These are phyloP conservation scores for Eremomyces bilateralis DNA, from an alignment of 495 filamentous ascomycete genomes.

Conservation along the genomic window DNA sequence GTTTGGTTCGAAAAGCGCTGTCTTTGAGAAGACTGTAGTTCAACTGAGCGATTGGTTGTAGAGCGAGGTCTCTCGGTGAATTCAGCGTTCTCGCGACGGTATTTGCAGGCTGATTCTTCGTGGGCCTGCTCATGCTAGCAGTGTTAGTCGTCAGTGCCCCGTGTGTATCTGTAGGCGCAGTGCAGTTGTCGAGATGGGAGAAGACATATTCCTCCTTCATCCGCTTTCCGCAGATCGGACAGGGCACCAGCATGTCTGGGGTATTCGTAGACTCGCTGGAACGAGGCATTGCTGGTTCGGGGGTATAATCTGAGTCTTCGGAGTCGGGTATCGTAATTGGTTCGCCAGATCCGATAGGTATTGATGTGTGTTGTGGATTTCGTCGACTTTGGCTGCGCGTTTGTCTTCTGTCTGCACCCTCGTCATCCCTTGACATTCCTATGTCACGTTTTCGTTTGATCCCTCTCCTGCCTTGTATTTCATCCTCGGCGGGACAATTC, in stretches of 20 bases:
- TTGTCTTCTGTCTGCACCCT: conserved; percentile 10
- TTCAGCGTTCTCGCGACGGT: not conserved
- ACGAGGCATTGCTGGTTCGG: conserved; percentile 6
- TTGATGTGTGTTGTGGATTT: conserved; percentile 3
- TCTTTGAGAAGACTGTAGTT: conserved; percentile 73
- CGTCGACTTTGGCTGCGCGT: conserved; percentile 13
- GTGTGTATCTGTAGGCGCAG: too few relatives aligned
- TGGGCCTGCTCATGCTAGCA: too few relatives aligned
- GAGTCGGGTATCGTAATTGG: conserved; percentile 15
- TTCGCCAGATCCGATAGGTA: not conserved
- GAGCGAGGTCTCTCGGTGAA: too few relatives aligned
- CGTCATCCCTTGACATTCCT: conserved; percentile 23
- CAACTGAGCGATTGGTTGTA: conserved; percentile 20
- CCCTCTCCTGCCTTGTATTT: conserved; percentile 11
- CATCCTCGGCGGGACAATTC: too few relatives aligned
- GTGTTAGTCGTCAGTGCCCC: too few relatives aligned
- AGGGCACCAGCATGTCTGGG: conserved; percentile 40
- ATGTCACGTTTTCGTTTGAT: conserved; percentile 30
- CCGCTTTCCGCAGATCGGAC: conserved; percentile 54
- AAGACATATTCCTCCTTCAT: conserved; percentile 64
- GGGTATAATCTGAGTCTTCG: conserved; percentile 6
- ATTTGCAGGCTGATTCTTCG: too few relatives aligned
- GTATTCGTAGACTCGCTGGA: conserved; percentile 29
- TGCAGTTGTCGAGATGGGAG: conserved; percentile 52
- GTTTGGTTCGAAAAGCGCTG: conserved; percentile 48